Evolutionary conservation across 75 land plant genomes (phyloP).

Genomic region (Adiantum capillusveneris): DNA sequence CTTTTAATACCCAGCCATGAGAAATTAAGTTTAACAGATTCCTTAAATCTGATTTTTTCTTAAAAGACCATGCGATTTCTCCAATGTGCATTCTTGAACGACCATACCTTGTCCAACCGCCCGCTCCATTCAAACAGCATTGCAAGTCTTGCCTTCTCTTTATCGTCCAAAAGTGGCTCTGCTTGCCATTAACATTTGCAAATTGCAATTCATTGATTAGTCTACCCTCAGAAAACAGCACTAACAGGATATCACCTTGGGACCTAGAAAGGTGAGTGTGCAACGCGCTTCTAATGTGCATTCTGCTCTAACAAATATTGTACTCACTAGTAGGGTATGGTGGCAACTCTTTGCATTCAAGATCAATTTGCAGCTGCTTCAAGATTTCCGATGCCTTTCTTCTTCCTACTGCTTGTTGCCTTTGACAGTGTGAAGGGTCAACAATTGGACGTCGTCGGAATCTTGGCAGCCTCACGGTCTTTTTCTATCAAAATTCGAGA

Average conservation of each 20-base stretch:
- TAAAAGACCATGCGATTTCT: background rate
- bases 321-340: constrained; percentile 13
- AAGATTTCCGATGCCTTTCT: constrained; percentile 12
- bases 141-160: constrained; percentile 12
- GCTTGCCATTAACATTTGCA: no score
- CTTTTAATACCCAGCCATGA: no score
- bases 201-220: no score
- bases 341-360: constrained; percentile 6
- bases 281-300: no score
- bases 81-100: background rate
- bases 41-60: background rate
- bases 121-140: constrained; percentile 20
- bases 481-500: constrained; percentile 5
- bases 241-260: no score
- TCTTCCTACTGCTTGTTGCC: constrained; percentile 1
- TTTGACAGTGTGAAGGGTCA: background rate
- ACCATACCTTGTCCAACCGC: background rate
- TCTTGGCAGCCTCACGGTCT: constrained; percentile 13
- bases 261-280: no score
- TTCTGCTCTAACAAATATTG: background rate
- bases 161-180: constrained; percentile 15
- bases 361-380: constrained; percentile 7
- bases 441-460: background rate
- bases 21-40: background rate
- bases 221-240: no score